These are phyloP conservation scores for Mycena citricolor DNA, from an alignment of 1,284 basidiomycete species.

Conservation along the genomic window DNA sequence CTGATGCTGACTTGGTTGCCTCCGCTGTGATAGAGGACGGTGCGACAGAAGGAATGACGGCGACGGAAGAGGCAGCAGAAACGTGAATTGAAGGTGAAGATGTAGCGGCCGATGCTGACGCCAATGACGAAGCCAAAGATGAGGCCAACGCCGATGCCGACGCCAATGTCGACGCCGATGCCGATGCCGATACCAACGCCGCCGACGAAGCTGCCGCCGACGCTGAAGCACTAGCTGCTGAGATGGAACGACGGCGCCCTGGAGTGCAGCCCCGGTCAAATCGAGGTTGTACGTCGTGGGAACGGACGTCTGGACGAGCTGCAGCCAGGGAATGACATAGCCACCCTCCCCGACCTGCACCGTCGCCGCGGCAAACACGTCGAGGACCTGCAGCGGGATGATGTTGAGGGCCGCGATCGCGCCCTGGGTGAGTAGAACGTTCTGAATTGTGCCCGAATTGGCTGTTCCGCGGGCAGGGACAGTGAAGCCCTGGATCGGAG, in stretches of 20 bases:
- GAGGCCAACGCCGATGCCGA: background rate
- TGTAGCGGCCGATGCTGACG: slow-evolving; percentile 15
- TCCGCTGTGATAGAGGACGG: background rate
- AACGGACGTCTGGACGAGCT: slow-evolving; percentile 47
- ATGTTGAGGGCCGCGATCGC: slow-evolving; percentile 53
- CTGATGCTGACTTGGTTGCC: slow-evolving; percentile 1
- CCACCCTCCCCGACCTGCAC: slow-evolving; percentile 49
- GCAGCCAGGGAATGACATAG: slow-evolving; percentile 58
- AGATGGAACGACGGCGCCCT: slow-evolving; percentile 8
- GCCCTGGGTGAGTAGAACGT: slow-evolving; percentile 60
- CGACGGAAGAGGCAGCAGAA: slow-evolving; percentile 1
- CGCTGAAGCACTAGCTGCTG: slow-evolving; percentile 3
- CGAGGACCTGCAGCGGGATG: slow-evolving; percentile 52
- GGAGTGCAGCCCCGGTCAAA: slow-evolving; percentile 14
- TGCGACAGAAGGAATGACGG: slow-evolving; percentile 3
- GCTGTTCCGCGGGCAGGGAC: slow-evolving; percentile 56
- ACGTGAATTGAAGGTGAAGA: too few species aligned
- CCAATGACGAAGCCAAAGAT: background rate
- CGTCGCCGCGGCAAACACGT: slow-evolving; percentile 51
- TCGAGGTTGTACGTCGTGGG: slow-evolving; percentile 43
- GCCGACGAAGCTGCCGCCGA: background rate
- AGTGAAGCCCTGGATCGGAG: slow-evolving; percentile 52
- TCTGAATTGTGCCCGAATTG: slow-evolving; percentile 53
- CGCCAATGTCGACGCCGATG: background rate
- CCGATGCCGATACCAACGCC: background rate